phyloP scores from a whole-genome alignment of 306 rosid genomes.

The Ormosia semicastrata region DNA sequence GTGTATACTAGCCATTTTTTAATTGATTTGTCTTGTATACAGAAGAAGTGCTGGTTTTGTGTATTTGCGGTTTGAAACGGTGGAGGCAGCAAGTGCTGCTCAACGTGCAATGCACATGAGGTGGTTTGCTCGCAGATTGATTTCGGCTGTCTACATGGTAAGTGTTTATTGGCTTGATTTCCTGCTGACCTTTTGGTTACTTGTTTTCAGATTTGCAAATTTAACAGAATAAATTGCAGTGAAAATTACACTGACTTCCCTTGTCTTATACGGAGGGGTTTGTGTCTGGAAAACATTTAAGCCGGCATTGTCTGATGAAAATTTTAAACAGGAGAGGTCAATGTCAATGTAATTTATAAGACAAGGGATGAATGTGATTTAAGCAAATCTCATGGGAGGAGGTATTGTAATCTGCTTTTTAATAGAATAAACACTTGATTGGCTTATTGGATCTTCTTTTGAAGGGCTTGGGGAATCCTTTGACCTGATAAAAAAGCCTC shows the following conservation, averaged over 20 bases:
- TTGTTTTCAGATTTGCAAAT: neutral
- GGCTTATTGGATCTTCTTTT: neutral
- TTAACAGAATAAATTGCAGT: neutral
- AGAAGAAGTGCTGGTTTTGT: conserved; percentile 93
- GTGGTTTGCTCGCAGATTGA: conserved; percentile 92
- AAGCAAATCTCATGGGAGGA: neutral
- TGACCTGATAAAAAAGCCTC: neutral
- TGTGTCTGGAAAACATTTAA: neutral
- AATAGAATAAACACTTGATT: neutral
- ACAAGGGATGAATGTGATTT: neutral
- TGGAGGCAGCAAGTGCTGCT: conserved; percentile 84
- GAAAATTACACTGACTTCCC: neutral
- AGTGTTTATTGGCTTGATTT: neutral
- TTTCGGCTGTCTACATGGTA: conserved; percentile 86
- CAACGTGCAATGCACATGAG: conserved; percentile 93
- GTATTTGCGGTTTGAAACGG: conserved; percentile 75
- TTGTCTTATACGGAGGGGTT: neutral
- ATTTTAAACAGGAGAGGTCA: neutral
- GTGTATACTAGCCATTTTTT: neutral
- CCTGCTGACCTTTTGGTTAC: neutral
- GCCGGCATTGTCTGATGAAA: neutral
- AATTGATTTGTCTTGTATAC: conserved; percentile 24
- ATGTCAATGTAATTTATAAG: neutral
- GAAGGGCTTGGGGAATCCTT: neutral
- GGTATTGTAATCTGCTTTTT: neutral